Base-by-base conservation (phyloP, 163 green algal species). In the Chloroidium sp. region DNA sequence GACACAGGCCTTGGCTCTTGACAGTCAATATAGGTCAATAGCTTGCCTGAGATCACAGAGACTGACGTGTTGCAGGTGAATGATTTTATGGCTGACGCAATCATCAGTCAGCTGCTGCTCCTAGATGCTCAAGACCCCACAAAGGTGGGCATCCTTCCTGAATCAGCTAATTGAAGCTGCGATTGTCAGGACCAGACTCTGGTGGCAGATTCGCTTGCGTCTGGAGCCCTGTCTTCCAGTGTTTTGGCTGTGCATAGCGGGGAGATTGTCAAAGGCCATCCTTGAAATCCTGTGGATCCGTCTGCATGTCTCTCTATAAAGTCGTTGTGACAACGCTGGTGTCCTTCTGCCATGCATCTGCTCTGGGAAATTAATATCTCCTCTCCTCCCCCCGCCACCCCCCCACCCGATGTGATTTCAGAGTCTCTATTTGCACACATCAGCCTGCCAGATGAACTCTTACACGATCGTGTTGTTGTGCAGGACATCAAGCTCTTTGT, bases 401-500 rank as follows among this genome's bases (percentile, higher is more conserved):
- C 13, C 10, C 13, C 10, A 13, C 13, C 10, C 13, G 10, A 36
- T 74, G 10, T 78, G 74, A 78, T 62, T 13, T 78, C 6, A 59
- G 13, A 10, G 13, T 13, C 68, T 13, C 68, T 74, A 13, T 36
- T 74, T 74, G 10, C 68, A 74, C 13, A 36, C 68, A 10, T 6
- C 64, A 6, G 6, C 6, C 64, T 72, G 8, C 8, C 64, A 72
- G 6, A 72, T 72, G 64, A 6, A n/a, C 64, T 72, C 6, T 72
- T 6, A 72, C 64, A n/a, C 64, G 6, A 36, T 36, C 36, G 36
- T 77, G 6, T 59, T 74, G 12, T n/a, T 57, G 2, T 69, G 75
- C 86, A 92, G 86, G 95, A 99, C 88, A 99, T 99, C 89, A 98
- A 98, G 88, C 83, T 99, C 58, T 98, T 99, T 88, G 99, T 99